Evolutionary conservation across 2,329 filamentous ascomycete species (phyloP).

Genomic region (Neoscytalidium dimidiatum): DNA sequence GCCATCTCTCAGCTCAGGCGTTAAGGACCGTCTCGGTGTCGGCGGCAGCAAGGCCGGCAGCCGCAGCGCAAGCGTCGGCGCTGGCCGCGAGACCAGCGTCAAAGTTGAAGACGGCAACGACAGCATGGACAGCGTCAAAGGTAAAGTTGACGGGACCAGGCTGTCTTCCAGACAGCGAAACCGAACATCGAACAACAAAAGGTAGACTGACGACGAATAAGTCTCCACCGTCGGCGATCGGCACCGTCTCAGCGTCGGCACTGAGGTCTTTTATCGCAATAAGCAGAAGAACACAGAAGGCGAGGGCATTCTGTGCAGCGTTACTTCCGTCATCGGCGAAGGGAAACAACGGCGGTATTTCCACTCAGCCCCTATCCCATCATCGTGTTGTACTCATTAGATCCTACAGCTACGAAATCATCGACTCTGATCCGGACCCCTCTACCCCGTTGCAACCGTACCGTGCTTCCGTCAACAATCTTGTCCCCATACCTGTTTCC

Average conservation of each 20-base stretch:
- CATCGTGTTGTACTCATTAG: no score
- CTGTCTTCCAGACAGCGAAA: constrained; percentile 11
- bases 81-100: constrained; percentile 51
- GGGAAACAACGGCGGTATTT: constrained; percentile 50
- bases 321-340: constrained; percentile 55
- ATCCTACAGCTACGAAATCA: constrained; percentile 47
- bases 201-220: constrained; percentile 18
- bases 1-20: constrained; percentile 10
- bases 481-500: constrained; percentile 43
- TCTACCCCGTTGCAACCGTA: constrained; percentile 41
- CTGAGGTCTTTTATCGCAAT: constrained; percentile 54
- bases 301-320: constrained; percentile 54
- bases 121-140: constrained; percentile 46
- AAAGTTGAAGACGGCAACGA: constrained; percentile 52
- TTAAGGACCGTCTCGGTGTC: constrained; percentile 30
- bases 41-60: constrained; percentile 38
- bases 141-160: constrained; percentile 29
- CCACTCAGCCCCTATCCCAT: neutral
- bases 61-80: constrained; percentile 46
- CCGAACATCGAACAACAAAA: constrained; percentile 23
- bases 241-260: constrained; percentile 41
- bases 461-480: constrained; percentile 49
- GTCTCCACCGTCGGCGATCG: constrained; percentile 19
- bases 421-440: constrained; percentile 50
- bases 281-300: constrained; percentile 45